Conservation (phyloP, 2,329 filamentous ascomycete species). For the Epichloe brachyelytri region DNA sequence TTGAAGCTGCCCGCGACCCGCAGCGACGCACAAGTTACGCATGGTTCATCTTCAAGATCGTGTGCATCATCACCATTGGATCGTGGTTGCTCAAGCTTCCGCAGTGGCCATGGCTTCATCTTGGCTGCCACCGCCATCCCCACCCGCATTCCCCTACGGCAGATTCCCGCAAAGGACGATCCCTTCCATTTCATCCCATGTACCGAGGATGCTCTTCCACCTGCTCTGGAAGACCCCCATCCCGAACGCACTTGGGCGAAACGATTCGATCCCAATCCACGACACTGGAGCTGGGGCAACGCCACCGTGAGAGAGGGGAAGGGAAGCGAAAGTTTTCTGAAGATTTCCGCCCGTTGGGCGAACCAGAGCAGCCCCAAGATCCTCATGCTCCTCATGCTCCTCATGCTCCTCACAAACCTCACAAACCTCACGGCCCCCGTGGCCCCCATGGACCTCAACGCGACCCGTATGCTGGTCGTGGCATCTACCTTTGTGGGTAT, state of each 20-base stretch:
- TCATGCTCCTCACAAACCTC: background rate
- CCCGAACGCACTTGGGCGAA: constrained; percentile 25
- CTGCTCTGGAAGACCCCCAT: constrained; percentile 25
- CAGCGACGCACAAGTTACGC: background rate
- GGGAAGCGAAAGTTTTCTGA: background rate
- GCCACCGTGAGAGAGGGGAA: background rate
- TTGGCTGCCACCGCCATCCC: constrained; percentile 4
- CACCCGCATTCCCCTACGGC: constrained; percentile 6
- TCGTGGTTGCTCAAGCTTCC: background rate
- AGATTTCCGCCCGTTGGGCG: background rate
- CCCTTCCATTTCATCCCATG: constrained; percentile 35
- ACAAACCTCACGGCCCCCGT: background rate
- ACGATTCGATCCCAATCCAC: constrained; percentile 30
- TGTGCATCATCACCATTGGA: constrained; percentile 1
- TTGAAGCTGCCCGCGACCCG: background rate
- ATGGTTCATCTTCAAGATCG: background rate
- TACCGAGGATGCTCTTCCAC: constrained; percentile 27
- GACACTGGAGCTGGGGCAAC: constrained; percentile 34
- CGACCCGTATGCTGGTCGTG: constrained; percentile 25
- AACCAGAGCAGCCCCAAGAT: background rate
- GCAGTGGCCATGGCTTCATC: constrained; percentile 4
- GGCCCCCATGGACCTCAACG: constrained; percentile 2
- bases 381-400: background rate
- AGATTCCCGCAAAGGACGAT: constrained; percentile 28
- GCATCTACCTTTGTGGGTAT: constrained; percentile 35